These are phyloP conservation scores for Trichoderma virens DNA, from an alignment of 495 filamentous ascomycete species.

Conservation along the genomic window DNA sequence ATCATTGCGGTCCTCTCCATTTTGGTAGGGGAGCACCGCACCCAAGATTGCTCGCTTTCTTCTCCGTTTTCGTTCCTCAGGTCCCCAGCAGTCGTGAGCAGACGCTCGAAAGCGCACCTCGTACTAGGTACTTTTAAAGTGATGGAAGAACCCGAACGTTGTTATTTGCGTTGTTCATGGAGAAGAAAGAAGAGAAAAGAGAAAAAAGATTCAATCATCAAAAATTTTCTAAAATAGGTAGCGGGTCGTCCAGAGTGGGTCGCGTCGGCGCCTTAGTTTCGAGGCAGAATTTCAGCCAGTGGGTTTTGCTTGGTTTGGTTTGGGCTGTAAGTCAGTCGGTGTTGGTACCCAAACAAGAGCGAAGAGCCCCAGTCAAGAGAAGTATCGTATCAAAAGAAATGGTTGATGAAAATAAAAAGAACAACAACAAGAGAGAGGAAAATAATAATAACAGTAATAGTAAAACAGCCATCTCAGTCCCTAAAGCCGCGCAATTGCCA, in stretches of 20 bases:
- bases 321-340: neutral
- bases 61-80: constrained; percentile 48
- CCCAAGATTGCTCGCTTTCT: constrained; percentile 48
- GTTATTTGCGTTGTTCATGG: constrained; percentile 46
- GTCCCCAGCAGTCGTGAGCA: constrained; percentile 39
- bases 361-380: too few species aligned
- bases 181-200: constrained; percentile 28
- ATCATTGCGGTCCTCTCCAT: constrained; percentile 50
- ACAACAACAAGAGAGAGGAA: too few species aligned
- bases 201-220: constrained; percentile 12
- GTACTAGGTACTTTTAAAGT: constrained; percentile 21
- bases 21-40: constrained; percentile 41
- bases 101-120: constrained; percentile 30
- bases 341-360: too few species aligned
- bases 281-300: neutral
- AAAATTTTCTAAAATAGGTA: constrained; percentile 6
- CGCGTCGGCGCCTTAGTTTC: neutral
- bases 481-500: too few species aligned
- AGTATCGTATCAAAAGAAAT: too few species aligned
- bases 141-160: constrained; percentile 42
- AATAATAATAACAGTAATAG: too few species aligned
- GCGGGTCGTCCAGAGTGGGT: constrained; percentile 2
- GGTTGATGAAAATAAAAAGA: too few species aligned
- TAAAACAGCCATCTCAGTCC: too few species aligned
- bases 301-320: neutral